Base-by-base conservation (phyloP, 2,329 filamentous ascomycete species). In the Rhynchosporium graminicola region DNA sequence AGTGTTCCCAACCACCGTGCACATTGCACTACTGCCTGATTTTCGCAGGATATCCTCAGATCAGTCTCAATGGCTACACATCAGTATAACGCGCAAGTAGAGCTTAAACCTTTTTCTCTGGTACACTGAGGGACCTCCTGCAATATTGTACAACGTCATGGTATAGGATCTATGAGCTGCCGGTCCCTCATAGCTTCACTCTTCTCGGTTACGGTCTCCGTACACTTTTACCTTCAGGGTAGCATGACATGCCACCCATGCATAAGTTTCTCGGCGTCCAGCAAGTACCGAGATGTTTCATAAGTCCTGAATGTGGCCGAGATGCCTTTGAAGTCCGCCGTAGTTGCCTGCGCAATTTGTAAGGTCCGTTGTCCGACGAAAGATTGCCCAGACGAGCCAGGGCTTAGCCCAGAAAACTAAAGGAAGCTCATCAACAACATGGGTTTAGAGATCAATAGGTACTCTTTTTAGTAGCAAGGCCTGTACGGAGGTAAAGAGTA, bases 261-360 rank as follows among this genome's bases (percentile, higher is more conserved):
- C 54, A 57, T 57, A 57, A 56, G 31, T 45, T 45, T 57, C 54
- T 57, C 54, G 54, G 54, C 40, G 28, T 46, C 40, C 9, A 36
- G 54, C 54, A 28, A 57, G 43, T 57, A 43, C 54, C 54, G 54
- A 46, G 7, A 26, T 38, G 20, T 56, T 57, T 20, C 54, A 46
- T 46, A 57, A 57, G 26, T 46, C 45, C 26, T 43, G 33, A 36
- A 36, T 36, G 13, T 57, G 47, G 28, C 54, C 54, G 54, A 33
- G 7, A 43, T 20, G 38, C 12, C 29, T 57, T 8, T 29, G 7
- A 12, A 13, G 54, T 31, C 54, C 54, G 54, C 54, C 54, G 54
- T 57, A 57, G 38, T 57, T 40, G 54, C 28, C 33, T 40, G 43
- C 43, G 43, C 38, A 57, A 13, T 29, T 46, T 8, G 45, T 40